Evolutionary conservation across 2,329 filamentous ascomycete species (phyloP).

Genomic region (Podosphaera aphanis): DNA sequence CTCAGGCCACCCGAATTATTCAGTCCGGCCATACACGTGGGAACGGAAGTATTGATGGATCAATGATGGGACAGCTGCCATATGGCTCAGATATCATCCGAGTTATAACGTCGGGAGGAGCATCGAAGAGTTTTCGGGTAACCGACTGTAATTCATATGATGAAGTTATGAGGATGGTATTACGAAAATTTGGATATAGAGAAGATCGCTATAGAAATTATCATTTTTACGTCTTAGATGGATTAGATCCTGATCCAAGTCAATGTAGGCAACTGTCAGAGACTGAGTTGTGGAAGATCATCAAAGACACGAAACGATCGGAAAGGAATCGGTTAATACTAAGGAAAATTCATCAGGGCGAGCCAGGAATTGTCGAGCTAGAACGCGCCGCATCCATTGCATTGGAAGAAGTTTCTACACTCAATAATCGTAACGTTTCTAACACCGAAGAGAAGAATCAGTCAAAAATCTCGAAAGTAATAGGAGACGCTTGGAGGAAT

Average conservation of each 20-base stretch:
- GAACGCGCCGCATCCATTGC: constrained; percentile 74
- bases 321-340: constrained; percentile 82
- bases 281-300: constrained; percentile 71
- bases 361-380: constrained; percentile 70
- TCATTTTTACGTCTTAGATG: constrained; percentile 84
- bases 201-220: constrained; percentile 87
- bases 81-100: constrained; percentile 73
- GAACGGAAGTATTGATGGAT: constrained; percentile 64
- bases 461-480: constrained; percentile 68
- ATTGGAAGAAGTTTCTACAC: constrained; percentile 60
- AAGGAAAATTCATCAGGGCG: constrained; percentile 73
- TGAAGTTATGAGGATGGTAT: constrained; percentile 72
- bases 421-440: constrained; percentile 38
- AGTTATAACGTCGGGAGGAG: constrained; percentile 76
- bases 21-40: constrained; percentile 51
- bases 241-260: constrained; percentile 57
- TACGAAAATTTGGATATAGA: constrained; percentile 68
- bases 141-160: constrained; percentile 77
- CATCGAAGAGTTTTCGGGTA: constrained; percentile 85
- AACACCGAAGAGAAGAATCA: constrained; percentile 47
- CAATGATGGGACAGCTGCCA: constrained; percentile 67
- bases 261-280: constrained; percentile 69
- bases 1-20: constrained; percentile 37
- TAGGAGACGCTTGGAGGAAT: constrained; percentile 68
- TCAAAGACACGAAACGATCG: constrained; percentile 61